Conservation (phyloP, 768 basidiomycete species). For the Kwoniella dendrophila region DNA sequence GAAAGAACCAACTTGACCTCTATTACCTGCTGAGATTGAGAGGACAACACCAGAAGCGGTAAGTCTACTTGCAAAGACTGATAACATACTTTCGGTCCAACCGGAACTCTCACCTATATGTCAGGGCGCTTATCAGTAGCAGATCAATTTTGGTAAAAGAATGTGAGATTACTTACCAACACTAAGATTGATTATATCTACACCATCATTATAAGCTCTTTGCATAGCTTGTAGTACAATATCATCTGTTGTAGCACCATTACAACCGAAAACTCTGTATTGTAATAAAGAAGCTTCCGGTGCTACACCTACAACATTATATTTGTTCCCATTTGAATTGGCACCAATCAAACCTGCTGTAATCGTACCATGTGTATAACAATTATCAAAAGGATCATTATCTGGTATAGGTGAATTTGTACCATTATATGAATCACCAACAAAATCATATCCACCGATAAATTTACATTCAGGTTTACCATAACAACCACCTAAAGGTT, state of each 20-base stretch:
- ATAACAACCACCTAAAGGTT: constrained; percentile 55
- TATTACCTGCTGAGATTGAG: constrained; percentile 67
- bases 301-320: constrained; percentile 72
- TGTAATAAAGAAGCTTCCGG: constrained; percentile 63
- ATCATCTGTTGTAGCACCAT: constrained; percentile 58
- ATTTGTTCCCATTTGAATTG: constrained; percentile 61
- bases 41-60: constrained; percentile 65
- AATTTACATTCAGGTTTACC: constrained; percentile 52
- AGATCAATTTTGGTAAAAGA: neutral
- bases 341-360: constrained; percentile 59
- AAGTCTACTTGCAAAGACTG: constrained; percentile 67
- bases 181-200: constrained; percentile 70
- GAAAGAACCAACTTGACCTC: constrained; percentile 66
- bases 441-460: constrained; percentile 56
- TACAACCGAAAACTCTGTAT: constrained; percentile 66
- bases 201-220: constrained; percentile 59
- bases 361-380: constrained; percentile 55
- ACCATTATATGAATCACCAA: constrained; percentile 49
- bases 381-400: constrained; percentile 52
- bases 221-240: constrained; percentile 61
- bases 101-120: constrained; percentile 59
- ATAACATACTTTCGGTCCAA: constrained; percentile 65
- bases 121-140: neutral
- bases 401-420: constrained; percentile 45
- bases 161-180: constrained; percentile 59